Conservation (phyloP, 768 basidiomycete species). For the Gloeopeniophorella convolvens region DNA sequence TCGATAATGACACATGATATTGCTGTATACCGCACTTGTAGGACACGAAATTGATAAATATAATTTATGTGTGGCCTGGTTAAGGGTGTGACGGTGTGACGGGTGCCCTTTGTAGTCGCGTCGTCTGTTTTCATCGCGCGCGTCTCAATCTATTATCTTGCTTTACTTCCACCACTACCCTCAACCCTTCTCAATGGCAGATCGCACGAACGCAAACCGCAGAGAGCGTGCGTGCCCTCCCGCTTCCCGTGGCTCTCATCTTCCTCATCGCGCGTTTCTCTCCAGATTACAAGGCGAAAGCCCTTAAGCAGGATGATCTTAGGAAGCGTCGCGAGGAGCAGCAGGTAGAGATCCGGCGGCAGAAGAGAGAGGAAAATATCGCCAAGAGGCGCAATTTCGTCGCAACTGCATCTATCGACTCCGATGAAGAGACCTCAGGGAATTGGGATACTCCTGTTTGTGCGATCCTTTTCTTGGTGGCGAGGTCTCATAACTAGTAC, state of each 20-base stretch:
- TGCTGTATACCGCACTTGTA: background rate
- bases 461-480: conserved; percentile 21
- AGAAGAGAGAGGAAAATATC: conserved; percentile 98
- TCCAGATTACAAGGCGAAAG: conserved; percentile 87
- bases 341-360: conserved; percentile 97
- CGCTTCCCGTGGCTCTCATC: background rate
- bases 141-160: conserved; percentile 1
- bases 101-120: conserved; percentile 4
- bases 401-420: conserved; percentile 66
- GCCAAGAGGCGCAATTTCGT: conserved; percentile 95
- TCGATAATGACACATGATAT: conserved; percentile 59
- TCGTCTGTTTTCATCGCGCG: conserved; percentile 12
- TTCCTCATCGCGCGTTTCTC: conserved; percentile 32
- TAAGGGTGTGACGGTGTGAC: too few species aligned
- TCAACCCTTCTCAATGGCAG: conserved; percentile 9
- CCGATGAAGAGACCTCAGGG: conserved; percentile 81
- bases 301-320: conserved; percentile 86
- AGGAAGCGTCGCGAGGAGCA: conserved; percentile 96
- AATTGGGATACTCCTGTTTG: conserved; percentile 75
- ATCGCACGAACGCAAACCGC: conserved; percentile 19
- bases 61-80: background rate
- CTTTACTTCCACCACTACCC: conserved; percentile 7
- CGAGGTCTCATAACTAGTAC: conserved; percentile 12
- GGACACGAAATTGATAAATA: background rate
- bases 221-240: conserved; percentile 16